These are phyloP conservation scores for Leucosporidium yakuticum DNA, from an alignment of 768 basidiomycete genomes.

Conservation along the genomic window DNA sequence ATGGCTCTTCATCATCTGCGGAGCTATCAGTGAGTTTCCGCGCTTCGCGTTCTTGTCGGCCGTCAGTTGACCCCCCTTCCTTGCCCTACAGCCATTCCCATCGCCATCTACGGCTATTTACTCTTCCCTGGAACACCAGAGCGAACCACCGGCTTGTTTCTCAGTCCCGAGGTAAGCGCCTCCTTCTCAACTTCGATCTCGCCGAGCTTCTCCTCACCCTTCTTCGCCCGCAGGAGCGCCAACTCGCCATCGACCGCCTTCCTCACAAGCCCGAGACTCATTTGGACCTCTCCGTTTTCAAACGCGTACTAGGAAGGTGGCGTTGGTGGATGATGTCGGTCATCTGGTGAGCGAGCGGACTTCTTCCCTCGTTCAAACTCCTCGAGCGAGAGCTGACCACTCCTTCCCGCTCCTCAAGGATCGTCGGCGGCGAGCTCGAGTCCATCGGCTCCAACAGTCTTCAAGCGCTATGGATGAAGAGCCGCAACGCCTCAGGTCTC, in stretches of 20 bases:
- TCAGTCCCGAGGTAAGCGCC: conserved; percentile 50
- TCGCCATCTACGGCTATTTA: conserved; percentile 38
- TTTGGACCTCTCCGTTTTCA: conserved; percentile 17
- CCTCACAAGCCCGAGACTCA: conserved; percentile 16
- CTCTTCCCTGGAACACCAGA: conserved; percentile 67
- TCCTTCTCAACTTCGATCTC: not conserved
- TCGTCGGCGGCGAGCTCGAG: conserved; percentile 24
- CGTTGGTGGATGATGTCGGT: conserved; percentile 13
- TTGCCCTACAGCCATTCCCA: conserved; percentile 37
- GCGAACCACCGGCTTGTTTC: conserved; percentile 60
- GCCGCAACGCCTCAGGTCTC: conserved; percentile 35
- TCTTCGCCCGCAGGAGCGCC: conserved; percentile 23
- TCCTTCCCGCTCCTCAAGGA: not conserved
- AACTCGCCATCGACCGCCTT: conserved; percentile 34
- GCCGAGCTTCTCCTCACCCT: too few species aligned
- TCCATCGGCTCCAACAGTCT: conserved; percentile 11
- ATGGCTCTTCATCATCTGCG: conserved; percentile 57
- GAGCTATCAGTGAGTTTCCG: conserved; percentile 50
- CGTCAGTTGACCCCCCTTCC: conserved; percentile 49
- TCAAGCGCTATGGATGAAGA: conserved; percentile 23
- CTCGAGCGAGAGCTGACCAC: not conserved
- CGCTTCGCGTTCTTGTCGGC: conserved; percentile 33
- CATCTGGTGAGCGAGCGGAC: conserved; percentile 22
- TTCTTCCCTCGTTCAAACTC: not conserved
- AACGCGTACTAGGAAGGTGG: conserved; percentile 21